Percentiles rank a stretch among this genome's conserved stretches.
These are phyloP conservation scores for Scortechinia acanthostroma DNA, from an alignment of 2,329 filamentous ascomycete genomes.

Conservation along the genomic window DNA sequence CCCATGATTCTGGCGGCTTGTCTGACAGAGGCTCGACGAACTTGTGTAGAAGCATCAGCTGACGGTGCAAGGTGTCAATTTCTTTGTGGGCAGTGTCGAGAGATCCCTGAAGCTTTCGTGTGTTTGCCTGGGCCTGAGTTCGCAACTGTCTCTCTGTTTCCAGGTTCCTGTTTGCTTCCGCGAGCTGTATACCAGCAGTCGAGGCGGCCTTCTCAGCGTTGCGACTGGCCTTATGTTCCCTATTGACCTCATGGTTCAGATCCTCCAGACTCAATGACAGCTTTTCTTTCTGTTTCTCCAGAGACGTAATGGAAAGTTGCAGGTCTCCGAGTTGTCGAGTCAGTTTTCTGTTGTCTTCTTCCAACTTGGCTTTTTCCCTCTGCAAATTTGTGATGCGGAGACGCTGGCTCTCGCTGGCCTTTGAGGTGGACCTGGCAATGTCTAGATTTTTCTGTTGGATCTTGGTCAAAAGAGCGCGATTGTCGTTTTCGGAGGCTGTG, in stretches of 20 bases:
- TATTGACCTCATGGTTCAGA: slow-evolving; percentile 81
- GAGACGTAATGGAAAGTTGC: slow-evolving; percentile 72
- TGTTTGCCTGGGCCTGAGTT: slow-evolving; percentile 77
- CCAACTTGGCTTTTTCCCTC: slow-evolving; percentile 73
- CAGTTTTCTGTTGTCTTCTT: slow-evolving; percentile 76
- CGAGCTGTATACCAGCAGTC: slow-evolving; percentile 72
- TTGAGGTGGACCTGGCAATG: slow-evolving; percentile 82
- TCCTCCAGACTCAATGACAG: slow-evolving; percentile 82
- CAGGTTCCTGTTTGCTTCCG: slow-evolving; percentile 80
- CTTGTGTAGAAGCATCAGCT: slow-evolving; percentile 76
- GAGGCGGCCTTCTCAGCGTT: slow-evolving; percentile 86
- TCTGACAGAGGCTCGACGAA: slow-evolving; percentile 74
- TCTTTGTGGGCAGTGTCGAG: slow-evolving; percentile 77
- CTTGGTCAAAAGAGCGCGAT: slow-evolving; percentile 89
- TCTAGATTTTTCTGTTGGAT: slow-evolving; percentile 95
- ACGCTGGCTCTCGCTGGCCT: slow-evolving; percentile 76
- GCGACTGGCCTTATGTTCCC: slow-evolving; percentile 81
- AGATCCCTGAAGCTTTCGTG: slow-evolving; percentile 71
- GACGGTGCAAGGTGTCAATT: slow-evolving; percentile 70
- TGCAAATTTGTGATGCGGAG: slow-evolving; percentile 71
- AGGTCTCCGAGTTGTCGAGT: slow-evolving; percentile 79
- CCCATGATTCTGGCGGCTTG: slow-evolving; percentile 54
- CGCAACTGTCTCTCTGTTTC: slow-evolving; percentile 85
- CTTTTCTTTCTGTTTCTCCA: slow-evolving; percentile 94
- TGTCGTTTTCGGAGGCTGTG: slow-evolving; percentile 90